Evolutionary conservation across 192 early-diverging fungal species (phyloP).

Genomic region (Backusella sp.): DNA sequence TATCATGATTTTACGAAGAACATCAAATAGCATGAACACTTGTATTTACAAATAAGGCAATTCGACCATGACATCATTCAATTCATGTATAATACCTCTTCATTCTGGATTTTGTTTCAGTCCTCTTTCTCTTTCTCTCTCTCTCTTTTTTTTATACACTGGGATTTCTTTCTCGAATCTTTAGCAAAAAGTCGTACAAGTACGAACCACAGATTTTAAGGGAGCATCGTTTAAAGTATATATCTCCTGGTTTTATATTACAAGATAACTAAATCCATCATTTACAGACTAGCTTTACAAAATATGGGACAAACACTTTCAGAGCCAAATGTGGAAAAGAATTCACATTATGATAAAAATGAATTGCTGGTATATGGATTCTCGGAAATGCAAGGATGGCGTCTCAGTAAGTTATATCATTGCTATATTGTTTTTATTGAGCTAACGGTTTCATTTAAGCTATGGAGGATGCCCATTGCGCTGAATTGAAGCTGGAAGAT

Average conservation of each 20-base stretch:
- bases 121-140: background rate
- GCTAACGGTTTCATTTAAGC: constrained; percentile 38
- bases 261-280: too few species aligned
- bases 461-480: constrained; percentile 98
- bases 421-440: background rate
- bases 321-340: constrained; percentile 90
- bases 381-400: constrained; percentile 97
- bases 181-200: background rate
- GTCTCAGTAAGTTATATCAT: constrained; percentile 64
- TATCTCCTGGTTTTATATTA: background rate
- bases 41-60: background rate
- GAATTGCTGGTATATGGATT: constrained; percentile 80
- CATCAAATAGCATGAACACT: background rate
- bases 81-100: background rate
- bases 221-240: background rate
- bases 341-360: constrained; percentile 70
- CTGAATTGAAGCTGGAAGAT: constrained; percentile 68
- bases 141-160: background rate
- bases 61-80: background rate
- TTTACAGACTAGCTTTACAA: background rate
- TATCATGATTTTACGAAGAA: too few species aligned
- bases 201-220: background rate
- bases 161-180: background rate
- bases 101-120: background rate
- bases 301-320: constrained; percentile 96